These are phyloP conservation scores for Trypanosoma avium DNA, from an alignment of 208 protist genomes.

Conservation along the genomic window DNA sequence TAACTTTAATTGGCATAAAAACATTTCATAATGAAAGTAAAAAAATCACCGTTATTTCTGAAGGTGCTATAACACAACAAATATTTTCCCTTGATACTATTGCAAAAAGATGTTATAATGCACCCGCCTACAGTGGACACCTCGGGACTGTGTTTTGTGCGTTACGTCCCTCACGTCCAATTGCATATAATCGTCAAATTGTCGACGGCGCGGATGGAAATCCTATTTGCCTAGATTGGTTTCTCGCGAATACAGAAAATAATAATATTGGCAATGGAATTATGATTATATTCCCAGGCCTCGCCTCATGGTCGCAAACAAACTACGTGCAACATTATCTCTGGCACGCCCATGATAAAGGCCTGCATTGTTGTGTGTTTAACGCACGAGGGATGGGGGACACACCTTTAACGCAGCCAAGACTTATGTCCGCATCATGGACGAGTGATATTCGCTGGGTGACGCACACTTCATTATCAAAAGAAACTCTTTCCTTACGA, in stretches of 20 bases:
- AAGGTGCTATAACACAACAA: background rate
- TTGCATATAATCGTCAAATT: conserved; percentile 44
- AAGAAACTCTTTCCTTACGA: conserved; percentile 23
- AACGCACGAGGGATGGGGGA: conserved; percentile 71
- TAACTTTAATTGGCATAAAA: background rate
- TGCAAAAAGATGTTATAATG: conserved; percentile 30
- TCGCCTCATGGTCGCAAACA: conserved; percentile 68
- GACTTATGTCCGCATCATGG: conserved; percentile 65
- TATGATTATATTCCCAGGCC: conserved; percentile 67
- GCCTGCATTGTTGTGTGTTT: conserved; percentile 70
- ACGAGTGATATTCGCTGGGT: conserved; percentile 53
- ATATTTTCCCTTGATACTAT: conserved; percentile 38
- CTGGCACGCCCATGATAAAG: conserved; percentile 32
- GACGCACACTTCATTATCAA: conserved; percentile 23
- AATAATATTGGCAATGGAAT: conserved; percentile 30
- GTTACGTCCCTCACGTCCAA: conserved; percentile 39
- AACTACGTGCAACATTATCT: conserved; percentile 80
- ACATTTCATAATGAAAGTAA: background rate
- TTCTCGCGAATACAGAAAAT: conserved; percentile 19
- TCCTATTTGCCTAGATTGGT: conserved; percentile 74
- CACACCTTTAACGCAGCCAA: conserved; percentile 60
- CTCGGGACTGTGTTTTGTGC: conserved; percentile 63
- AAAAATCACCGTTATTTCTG: background rate
- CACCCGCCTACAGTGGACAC: conserved; percentile 61
- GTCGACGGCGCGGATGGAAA: conserved; percentile 58